Conservation (phyloP, 495 filamentous ascomycete species). For the Aspergillus nidulans region DNA sequence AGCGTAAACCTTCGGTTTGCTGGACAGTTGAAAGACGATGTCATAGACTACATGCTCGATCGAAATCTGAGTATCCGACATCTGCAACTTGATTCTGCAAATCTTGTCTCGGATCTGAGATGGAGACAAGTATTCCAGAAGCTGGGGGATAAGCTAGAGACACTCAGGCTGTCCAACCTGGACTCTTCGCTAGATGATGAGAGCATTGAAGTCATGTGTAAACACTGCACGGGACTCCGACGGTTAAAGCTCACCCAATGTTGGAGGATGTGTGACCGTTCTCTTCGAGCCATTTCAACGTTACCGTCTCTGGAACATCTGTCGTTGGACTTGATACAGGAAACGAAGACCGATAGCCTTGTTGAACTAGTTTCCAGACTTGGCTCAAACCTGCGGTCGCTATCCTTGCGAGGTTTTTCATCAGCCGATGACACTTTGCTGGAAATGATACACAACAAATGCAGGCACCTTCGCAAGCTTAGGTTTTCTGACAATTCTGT, state of each 20-base stretch:
- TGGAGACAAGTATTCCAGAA: slow-evolving; percentile 64
- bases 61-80: slow-evolving; percentile 58
- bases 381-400: slow-evolving; percentile 60
- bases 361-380: slow-evolving; percentile 53
- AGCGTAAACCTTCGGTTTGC: slow-evolving; percentile 70
- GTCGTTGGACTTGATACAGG: slow-evolving; percentile 57
- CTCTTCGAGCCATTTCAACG: slow-evolving; percentile 49
- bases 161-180: slow-evolving; percentile 62
- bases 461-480: slow-evolving; percentile 64
- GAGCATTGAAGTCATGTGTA: slow-evolving; percentile 51
- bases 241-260: slow-evolving; percentile 70
- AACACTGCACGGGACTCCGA: slow-evolving; percentile 57
- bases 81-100: slow-evolving; percentile 69
- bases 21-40: slow-evolving; percentile 80
- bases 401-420: slow-evolving; percentile 62
- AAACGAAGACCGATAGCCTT: slow-evolving; percentile 53
- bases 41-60: slow-evolving; percentile 73
- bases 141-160: slow-evolving; percentile 58
- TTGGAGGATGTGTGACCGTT: slow-evolving; percentile 42
- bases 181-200: slow-evolving; percentile 71
- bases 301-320: slow-evolving; percentile 64
- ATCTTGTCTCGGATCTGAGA: slow-evolving; percentile 65
- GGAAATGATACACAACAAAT: slow-evolving; percentile 60
- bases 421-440: slow-evolving; percentile 59
- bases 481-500: slow-evolving; percentile 68